Base-by-base conservation (phyloP, 352 stramenopile genomes). In the Thalassiosira mediterranea region DNA sequence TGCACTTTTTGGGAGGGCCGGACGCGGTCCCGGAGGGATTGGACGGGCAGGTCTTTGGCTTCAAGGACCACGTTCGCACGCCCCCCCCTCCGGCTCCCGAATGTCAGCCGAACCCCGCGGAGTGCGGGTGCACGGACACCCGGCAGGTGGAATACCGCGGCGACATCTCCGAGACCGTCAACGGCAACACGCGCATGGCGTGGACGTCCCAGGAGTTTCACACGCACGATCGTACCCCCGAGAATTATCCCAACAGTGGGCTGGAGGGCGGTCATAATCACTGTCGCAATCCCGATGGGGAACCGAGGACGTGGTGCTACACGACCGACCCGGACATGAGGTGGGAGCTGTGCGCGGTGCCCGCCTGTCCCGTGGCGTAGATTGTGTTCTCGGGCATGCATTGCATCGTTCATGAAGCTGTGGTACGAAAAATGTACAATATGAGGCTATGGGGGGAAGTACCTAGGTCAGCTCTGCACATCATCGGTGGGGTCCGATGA, bases 191-290 rank as follows among this genome's bases (percentile, higher is more conserved):
- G 13, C 72, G 68, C 58, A 56, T 72, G 57, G 70, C 51, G 40
- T 77, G 68, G 68, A 56, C 57, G 0, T 29, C 38, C 19, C 62
- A 79, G 42, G 42, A 37, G 17, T 57, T 57, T 38, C 34, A 53
- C 7, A 2, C 19, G 31, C 67, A 76, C 49, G 48, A 40, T 10
- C 59, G 58, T 8, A 76, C 57, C 3, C 67, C 67, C 17, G 28
- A 70, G 21, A 70, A 76, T 19, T 72, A 49, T 26, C 67, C 57
- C 4, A 34, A 54, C 10, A 29, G 32, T 32, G 67, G 67, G 2
- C 67, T 76, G 32, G 34, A 42, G n/a, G 57, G 65, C 13, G 57
- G 60, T 23, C 63, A 72, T 40, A 76, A 76, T 34, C 71, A 76
- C 42, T 76, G 67, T 37, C 56, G 67, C 13, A 76, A 76, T 31